A percentile compares a stretch with the other conserved stretches of the same genome.
Evolutionary conservation across 2,329 filamentous ascomycete species (phyloP).

Genomic region (Chalara sp.): DNA sequence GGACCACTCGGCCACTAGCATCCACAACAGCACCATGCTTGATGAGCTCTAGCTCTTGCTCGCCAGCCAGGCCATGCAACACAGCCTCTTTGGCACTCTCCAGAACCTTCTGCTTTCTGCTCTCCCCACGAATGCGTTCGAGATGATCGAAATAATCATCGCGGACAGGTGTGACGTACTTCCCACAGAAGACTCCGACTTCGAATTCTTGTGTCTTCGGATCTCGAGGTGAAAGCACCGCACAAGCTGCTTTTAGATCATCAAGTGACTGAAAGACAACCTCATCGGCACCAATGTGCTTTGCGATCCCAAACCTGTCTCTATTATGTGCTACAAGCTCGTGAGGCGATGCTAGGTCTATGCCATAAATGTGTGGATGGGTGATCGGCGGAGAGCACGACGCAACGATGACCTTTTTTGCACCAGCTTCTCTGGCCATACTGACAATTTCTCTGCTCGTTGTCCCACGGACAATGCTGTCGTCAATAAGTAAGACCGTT

Average conservation of each 20-base stretch:
- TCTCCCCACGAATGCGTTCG: constrained; percentile 64
- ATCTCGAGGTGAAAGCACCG: constrained; percentile 57
- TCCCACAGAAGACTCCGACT: constrained; percentile 85
- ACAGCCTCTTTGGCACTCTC: constrained; percentile 59
- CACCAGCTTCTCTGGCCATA: constrained; percentile 81
- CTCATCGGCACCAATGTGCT: constrained; percentile 65
- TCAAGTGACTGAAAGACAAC: constrained; percentile 73
- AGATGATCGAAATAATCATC: constrained; percentile 78
- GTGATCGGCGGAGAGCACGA: constrained; percentile 78
- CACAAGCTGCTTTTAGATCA: constrained; percentile 75
- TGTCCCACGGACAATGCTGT: constrained; percentile 82
- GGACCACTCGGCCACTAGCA: constrained; percentile 48
- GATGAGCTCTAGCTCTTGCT: constrained; percentile 54
- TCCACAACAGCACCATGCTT: constrained; percentile 54
- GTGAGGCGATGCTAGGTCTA: constrained; percentile 64
- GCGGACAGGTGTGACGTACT: constrained; percentile 75
- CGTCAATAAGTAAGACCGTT: constrained; percentile 79
- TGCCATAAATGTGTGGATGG: constrained; percentile 81
- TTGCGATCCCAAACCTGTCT: constrained; percentile 51
- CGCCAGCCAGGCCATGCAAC: constrained; percentile 52
- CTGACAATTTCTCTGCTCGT: constrained; percentile 72
- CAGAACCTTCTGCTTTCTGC: constrained; percentile 58
- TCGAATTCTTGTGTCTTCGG: constrained; percentile 62
- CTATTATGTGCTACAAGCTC: constrained; percentile 68
- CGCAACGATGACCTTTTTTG: constrained; percentile 75